Evolutionary conservation across 129 eudicot genomes (phyloP).

Genomic region (Deinandra increscens): DNA sequence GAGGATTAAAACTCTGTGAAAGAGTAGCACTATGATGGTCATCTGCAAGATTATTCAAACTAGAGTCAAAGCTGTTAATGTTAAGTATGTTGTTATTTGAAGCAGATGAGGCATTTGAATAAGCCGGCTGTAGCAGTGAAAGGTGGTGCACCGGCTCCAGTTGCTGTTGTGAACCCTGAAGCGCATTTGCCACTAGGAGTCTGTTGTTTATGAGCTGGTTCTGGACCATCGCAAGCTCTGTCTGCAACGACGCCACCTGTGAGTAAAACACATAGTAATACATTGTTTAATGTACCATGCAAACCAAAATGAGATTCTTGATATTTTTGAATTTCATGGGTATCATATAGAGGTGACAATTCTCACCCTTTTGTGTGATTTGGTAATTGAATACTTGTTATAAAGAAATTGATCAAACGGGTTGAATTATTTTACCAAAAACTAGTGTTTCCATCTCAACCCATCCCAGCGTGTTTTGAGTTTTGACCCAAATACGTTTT

Average conservation of each 20-base stretch:
- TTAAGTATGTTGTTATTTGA: slow-evolving; percentile 49
- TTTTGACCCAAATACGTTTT: not conserved
- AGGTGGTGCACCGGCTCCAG: slow-evolving; percentile 43
- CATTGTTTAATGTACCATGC: not conserved
- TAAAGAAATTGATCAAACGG: not conserved
- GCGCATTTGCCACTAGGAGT: slow-evolving; percentile 48
- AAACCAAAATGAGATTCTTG: not conserved
- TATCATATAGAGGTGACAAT: not conserved
- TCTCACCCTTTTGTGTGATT: not conserved
- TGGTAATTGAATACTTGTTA: not conserved
- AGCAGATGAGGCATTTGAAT: slow-evolving; percentile 59
- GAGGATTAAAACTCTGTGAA: slow-evolving; percentile 45
- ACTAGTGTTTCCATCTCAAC: too few species aligned
- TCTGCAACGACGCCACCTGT: slow-evolving; percentile 61
- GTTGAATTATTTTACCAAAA: not conserved
- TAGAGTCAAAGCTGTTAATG: slow-evolving; percentile 42
- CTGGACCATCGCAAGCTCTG: slow-evolving; percentile 66
- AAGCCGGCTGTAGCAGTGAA: slow-evolving; percentile 47
- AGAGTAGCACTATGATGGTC: slow-evolving; percentile 30
- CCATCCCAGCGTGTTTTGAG: too few species aligned
- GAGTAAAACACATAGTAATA: not conserved
- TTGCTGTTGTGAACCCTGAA: slow-evolving; percentile 46
- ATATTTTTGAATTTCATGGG: not conserved
- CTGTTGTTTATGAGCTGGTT: slow-evolving; percentile 62
- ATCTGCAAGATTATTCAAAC: slow-evolving; percentile 31